These are phyloP conservation scores for Backusella liffmaniae DNA, from an alignment of 192 early-diverging fungal species.

Conservation along the genomic window DNA sequence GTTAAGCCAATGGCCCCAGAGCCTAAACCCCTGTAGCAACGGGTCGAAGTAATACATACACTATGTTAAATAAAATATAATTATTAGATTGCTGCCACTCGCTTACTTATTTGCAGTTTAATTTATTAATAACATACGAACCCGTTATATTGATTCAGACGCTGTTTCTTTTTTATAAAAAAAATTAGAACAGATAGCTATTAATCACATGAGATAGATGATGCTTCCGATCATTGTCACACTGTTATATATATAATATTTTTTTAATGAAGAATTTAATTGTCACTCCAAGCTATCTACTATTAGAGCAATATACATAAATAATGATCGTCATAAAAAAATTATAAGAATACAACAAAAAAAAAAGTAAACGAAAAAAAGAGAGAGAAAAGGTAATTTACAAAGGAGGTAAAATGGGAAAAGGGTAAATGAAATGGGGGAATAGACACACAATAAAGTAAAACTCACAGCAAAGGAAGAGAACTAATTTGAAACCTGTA, in stretches of 20 bases:
- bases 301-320: neutral
- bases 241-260: neutral
- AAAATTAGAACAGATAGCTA: neutral
- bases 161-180: constrained; percentile 4
- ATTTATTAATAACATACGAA: no score
- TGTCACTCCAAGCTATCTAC: neutral
- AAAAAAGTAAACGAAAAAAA: neutral
- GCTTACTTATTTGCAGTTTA: no score
- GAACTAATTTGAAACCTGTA: neutral
- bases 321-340: neutral
- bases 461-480: neutral
- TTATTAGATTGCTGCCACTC: no score
- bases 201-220: neutral
- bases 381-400: neutral
- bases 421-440: neutral
- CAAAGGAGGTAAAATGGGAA: neutral
- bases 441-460: neutral
- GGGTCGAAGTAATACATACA: no score
- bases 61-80: no score
- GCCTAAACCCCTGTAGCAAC: no score
- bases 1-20: no score
- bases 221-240: neutral
- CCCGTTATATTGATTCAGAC: no score
- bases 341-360: neutral
- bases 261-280: neutral